Conservation (phyloP, 805 yeast species). For the Wickerhamiella kazuoi region DNA sequence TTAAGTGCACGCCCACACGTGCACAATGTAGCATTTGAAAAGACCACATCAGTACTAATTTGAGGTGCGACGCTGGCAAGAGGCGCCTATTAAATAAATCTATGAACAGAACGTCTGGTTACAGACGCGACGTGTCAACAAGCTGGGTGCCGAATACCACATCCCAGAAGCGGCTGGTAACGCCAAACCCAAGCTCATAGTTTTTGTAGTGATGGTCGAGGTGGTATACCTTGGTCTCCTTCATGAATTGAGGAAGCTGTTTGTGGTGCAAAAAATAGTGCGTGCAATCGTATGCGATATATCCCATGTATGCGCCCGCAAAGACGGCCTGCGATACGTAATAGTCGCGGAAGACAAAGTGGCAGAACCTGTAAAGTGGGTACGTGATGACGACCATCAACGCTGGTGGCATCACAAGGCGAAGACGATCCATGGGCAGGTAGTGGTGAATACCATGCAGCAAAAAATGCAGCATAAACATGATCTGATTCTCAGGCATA, state of each 20-base stretch:
- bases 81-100: too few species aligned
- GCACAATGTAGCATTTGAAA: too few species aligned
- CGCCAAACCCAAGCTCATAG: constrained; percentile 93
- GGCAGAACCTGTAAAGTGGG: constrained; percentile 71
- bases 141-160: constrained; percentile 70
- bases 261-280: constrained; percentile 90
- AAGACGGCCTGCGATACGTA: constrained; percentile 79
- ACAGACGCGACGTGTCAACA: constrained; percentile 9
- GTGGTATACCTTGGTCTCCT: constrained; percentile 72
- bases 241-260: constrained; percentile 56
- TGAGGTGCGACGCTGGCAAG: too few species aligned
- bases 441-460: constrained; percentile 95
- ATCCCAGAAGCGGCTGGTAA: constrained; percentile 90
- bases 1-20: too few species aligned
- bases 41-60: too few species aligned
- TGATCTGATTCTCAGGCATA: constrained; percentile 62
- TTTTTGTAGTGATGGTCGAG: constrained; percentile 96
- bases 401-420: constrained; percentile 95
- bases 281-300: constrained; percentile 78
- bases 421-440: constrained; percentile 85
- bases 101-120: too few species aligned
- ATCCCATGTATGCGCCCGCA: constrained; percentile 93
- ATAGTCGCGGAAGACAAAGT: constrained; percentile 49
- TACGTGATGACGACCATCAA: constrained; percentile 50
- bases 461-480: constrained; percentile 70